These are phyloP conservation scores for Eutrema heterophyllum DNA, from an alignment of 345 rosid species.

Conservation along the genomic window DNA sequence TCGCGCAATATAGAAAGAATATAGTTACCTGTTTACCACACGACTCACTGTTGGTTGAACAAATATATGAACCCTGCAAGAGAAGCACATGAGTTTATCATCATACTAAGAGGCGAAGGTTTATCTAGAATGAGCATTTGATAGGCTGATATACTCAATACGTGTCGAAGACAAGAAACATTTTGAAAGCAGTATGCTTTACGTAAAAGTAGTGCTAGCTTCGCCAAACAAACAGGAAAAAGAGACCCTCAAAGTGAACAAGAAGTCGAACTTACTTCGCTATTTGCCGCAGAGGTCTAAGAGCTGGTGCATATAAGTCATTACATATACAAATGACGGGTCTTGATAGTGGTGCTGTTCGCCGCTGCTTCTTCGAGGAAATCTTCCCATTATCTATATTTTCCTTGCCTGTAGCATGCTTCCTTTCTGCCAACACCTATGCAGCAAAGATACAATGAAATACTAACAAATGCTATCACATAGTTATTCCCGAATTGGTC, in stretches of 20 bases:
- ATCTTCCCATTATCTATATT: slow-evolving; percentile 46
- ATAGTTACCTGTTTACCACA: slow-evolving; percentile 77
- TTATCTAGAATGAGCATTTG: slow-evolving; percentile 12
- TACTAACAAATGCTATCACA: background rate
- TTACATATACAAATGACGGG: slow-evolving; percentile 85
- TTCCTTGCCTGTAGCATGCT: slow-evolving; percentile 54
- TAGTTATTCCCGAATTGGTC: background rate
- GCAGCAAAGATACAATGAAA: slow-evolving; percentile 2
- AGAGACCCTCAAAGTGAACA: background rate
- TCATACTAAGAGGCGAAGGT: slow-evolving; percentile 14
- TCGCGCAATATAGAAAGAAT: background rate
- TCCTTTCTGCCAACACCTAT: slow-evolving; percentile 77
- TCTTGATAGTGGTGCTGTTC: slow-evolving; percentile 60
- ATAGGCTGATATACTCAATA: slow-evolving; percentile 2
- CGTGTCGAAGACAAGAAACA: background rate
- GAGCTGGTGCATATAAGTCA: slow-evolving; percentile 87
- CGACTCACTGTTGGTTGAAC: slow-evolving; percentile 86
- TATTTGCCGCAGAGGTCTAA: slow-evolving; percentile 87
- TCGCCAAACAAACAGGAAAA: background rate
- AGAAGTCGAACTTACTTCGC: slow-evolving; percentile 66
- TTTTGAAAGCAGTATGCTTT: background rate
- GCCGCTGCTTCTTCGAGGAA: slow-evolving; percentile 55
- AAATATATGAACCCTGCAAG: slow-evolving; percentile 86
- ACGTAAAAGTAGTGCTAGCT: background rate
- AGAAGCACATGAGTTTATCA: slow-evolving; percentile 5